Conservation (phyloP, 2,329 filamentous ascomycete species). For the Microsporum canis region DNA sequence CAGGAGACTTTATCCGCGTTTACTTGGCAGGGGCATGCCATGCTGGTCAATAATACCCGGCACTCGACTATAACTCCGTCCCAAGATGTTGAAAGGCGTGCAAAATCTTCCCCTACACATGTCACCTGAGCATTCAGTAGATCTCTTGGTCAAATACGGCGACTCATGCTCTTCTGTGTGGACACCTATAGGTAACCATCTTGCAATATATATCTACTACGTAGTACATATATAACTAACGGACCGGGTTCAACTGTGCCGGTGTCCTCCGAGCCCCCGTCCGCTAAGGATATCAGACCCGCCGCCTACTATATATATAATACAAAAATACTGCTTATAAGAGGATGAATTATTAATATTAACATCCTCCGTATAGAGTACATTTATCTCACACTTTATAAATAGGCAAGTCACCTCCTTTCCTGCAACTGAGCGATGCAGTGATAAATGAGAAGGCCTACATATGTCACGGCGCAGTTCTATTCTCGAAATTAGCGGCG, state of each 20-base stretch:
- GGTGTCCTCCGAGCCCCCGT: neutral
- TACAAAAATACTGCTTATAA: neutral
- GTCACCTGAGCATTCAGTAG: neutral
- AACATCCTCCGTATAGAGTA: neutral
- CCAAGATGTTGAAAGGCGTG: no score
- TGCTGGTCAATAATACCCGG: neutral
- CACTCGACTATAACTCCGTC: no score
- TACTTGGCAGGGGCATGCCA: neutral
- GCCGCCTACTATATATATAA: neutral
- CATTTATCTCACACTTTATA: neutral
- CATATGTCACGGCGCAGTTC: neutral
- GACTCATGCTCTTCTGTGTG: neutral
- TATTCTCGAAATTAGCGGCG: neutral
- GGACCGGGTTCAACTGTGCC: neutral
- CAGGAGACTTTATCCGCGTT: slow-evolving; percentile 3
- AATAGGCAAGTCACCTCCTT: neutral
- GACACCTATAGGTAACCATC: neutral
- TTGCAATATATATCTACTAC: neutral
- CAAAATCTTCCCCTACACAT: neutral
- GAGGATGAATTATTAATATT: neutral
- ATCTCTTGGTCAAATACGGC: neutral
- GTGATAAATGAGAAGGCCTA: no score
- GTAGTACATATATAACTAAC: no score
- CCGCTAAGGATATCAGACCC: neutral
- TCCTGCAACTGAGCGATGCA: neutral